Base-by-base conservation (phyloP, 1,284 basidiomycete species). In the Cryptococcus floricola region DNA sequence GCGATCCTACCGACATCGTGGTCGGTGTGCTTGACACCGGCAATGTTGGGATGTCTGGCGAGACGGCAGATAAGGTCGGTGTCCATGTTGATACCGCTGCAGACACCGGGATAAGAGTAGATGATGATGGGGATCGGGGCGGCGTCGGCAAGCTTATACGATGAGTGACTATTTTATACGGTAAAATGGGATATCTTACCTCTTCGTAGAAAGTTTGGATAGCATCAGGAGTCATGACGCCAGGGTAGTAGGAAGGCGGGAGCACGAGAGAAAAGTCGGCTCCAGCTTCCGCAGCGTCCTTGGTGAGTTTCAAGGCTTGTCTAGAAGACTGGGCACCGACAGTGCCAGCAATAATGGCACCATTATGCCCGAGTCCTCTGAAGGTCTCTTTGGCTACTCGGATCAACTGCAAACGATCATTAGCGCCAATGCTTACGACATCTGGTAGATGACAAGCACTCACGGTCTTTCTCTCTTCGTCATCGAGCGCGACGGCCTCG, bases 1-100 rank as follows among this genome's bases (percentile, higher is more conserved):
- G 70, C 69, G 41, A 74, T 73, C 52, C 67, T 62, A 4, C 70
- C 73, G 10, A 74, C 68, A 50, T 71, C 68, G 53, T 73, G 70
- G 53, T 73, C 71, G 10, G 73, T 75, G 55, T 70, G 66, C 58
- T 73, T 73, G 54, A 68, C 57, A 34, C 69, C 71, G n/a, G 52
- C 63, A 39, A 71, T 70, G 60, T 70, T 71, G 14, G 65, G 68
- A 58, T 70, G 69, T 48, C 50, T 48, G 8, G 68, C 69, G 47
- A 73, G 56, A 27, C 53, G 47, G 19, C 50, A 52, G 41, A 69
- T 60, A 31, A 67, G 46, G 50, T 73, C 71, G 13, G 67, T 63
- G 62, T 66, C 64, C 57, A 73, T 61, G 45, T 68, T 60, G 54
- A 73, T 66, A 31, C 71, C 71, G 27, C 63, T 62, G 48, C 56